phyloP scores from a whole-genome alignment of 257 asterid genomes.

The Thymus mandschuricus region DNA sequence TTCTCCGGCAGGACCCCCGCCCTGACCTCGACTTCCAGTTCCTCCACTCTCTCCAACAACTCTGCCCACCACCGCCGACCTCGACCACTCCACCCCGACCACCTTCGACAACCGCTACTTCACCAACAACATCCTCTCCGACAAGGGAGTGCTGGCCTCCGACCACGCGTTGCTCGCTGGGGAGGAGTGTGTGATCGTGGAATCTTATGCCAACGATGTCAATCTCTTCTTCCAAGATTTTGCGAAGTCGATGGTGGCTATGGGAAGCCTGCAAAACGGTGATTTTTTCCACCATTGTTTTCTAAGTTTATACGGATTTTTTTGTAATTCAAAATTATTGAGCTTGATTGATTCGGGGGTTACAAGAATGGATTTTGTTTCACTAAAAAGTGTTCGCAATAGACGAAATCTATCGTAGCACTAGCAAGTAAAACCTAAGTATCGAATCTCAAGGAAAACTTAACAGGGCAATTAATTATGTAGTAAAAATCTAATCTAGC shows the following conservation, averaged over 20 bases:
- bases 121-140: constrained; percentile 62
- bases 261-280: constrained; percentile 61
- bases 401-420: no score
- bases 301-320: no score
- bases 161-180: constrained; percentile 68
- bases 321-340: no score
- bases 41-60: constrained; percentile 65
- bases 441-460: no score
- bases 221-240: constrained; percentile 37
- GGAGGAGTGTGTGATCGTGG: constrained; percentile 39
- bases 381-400: no score
- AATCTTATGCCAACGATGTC: background rate
- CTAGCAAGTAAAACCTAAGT: no score
- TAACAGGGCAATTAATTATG: no score
- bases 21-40: constrained; percentile 50
- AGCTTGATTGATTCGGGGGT: no score
- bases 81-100: constrained; percentile 61
- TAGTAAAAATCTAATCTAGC: no score
- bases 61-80: constrained; percentile 74
- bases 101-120: constrained; percentile 75
- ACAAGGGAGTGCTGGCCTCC: constrained; percentile 73
- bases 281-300: no score
- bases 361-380: no score
- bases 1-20: constrained; percentile 49
- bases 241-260: constrained; percentile 60